A percentile compares a stretch with the other conserved stretches of the same genome.
Conservation (phyloP, 805 yeast genomes). For the Scheffersomyces stipitis region DNA sequence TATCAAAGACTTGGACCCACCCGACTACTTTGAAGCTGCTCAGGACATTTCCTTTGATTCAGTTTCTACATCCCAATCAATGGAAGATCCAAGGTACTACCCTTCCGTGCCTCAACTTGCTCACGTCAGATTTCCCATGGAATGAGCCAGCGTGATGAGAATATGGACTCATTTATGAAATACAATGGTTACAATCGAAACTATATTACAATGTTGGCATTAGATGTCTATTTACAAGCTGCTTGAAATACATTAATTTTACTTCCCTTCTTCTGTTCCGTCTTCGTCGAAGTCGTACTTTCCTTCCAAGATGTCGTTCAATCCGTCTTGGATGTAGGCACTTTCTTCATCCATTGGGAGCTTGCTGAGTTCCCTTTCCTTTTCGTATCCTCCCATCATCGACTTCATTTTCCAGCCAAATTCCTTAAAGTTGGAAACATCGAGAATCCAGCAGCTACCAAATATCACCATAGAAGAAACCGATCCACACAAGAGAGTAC, state of each 20-base stretch:
- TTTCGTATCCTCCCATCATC: slow-evolving; percentile 66
- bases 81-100: no score
- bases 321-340: slow-evolving; percentile 52
- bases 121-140: no score
- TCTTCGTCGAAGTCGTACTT: slow-evolving; percentile 31
- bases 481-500: slow-evolving; percentile 71
- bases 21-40: no score
- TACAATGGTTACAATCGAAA: no score
- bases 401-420: slow-evolving; percentile 69
- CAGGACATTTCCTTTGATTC: no score
- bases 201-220: no score
- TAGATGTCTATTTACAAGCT: no score
- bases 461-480: slow-evolving; percentile 70
- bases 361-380: slow-evolving; percentile 43
- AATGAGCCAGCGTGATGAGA: no score
- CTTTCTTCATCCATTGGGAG: slow-evolving; percentile 62
- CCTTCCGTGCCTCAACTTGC: no score
- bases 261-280: slow-evolving; percentile 4
- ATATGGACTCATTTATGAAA: no score
- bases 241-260: neutral
- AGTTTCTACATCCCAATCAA: no score
- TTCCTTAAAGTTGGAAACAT: slow-evolving; percentile 66
- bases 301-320: slow-evolving; percentile 51
- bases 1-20: no score
- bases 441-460: slow-evolving; percentile 79